phyloP scores from a whole-genome alignment of 1,284 basidiomycete genomes.

The Amylostereum chailletii region DNA sequence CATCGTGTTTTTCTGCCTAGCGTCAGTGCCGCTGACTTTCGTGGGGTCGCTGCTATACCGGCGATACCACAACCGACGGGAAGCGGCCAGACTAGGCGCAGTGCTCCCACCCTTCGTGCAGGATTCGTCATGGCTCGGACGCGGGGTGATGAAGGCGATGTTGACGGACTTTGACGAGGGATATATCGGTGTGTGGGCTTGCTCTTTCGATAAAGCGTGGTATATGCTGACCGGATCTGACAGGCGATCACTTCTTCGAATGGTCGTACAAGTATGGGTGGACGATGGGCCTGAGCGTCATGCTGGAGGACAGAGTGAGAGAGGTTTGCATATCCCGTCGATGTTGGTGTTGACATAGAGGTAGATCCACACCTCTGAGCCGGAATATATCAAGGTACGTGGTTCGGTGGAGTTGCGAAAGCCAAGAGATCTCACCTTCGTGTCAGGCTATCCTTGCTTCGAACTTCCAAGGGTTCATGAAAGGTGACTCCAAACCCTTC shows the following conservation, averaged over 20 bases:
- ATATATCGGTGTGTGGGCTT: neutral
- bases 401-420: neutral
- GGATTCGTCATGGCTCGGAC: neutral
- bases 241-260: neutral
- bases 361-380: slow-evolving; percentile 6
- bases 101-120: neutral
- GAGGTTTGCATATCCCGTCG: neutral
- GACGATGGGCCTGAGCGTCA: neutral
- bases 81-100: neutral
- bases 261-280: neutral
- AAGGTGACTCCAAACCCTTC: neutral
- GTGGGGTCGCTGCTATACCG: no score
- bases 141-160: neutral
- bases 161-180: neutral
- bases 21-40: no score
- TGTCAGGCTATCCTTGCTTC: slow-evolving; percentile 5
- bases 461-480: slow-evolving; percentile 4
- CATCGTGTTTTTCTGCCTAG: no score
- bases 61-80: neutral
- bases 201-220: neutral
- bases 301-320: neutral
- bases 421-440: neutral
- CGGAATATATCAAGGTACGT: slow-evolving; percentile 7
- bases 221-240: neutral
- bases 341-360: neutral